phyloP scores from a whole-genome alignment of 1,284 basidiomycete genomes.

The Cerrena zonata region DNA sequence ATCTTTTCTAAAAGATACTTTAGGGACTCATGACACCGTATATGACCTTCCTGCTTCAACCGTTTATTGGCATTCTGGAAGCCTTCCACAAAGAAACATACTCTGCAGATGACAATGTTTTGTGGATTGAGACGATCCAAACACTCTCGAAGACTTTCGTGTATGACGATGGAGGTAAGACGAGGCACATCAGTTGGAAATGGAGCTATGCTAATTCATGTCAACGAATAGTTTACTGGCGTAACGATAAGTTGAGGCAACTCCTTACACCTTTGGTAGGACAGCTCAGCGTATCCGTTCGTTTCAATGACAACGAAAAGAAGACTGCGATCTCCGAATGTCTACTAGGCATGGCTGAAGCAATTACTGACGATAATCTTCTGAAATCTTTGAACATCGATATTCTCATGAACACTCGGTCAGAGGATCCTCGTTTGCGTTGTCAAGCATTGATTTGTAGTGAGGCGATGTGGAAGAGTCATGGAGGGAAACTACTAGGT shows the following conservation, averaged over 20 bases:
- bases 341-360: slow-evolving; percentile 50
- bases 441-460: slow-evolving; percentile 68
- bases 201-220: not conserved
- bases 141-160: slow-evolving; percentile 68
- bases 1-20: slow-evolving; percentile 1
- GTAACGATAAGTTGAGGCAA: slow-evolving; percentile 69
- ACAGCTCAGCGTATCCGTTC: slow-evolving; percentile 57
- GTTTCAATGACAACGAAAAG: slow-evolving; percentile 32
- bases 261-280: slow-evolving; percentile 54
- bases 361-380: slow-evolving; percentile 53
- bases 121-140: slow-evolving; percentile 67
- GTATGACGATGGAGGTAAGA: slow-evolving; percentile 77
- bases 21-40: slow-evolving; percentile 88
- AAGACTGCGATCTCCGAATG: slow-evolving; percentile 42
- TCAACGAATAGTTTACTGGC: slow-evolving; percentile 71
- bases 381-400: slow-evolving; percentile 79
- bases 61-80: slow-evolving; percentile 63
- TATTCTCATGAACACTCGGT: slow-evolving; percentile 83
- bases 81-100: slow-evolving; percentile 34
- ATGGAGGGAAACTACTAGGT: slow-evolving; percentile 71
- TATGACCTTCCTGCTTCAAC: slow-evolving; percentile 70
- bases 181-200: not conserved
- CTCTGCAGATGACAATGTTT: slow-evolving; percentile 24
- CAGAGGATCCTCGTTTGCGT: slow-evolving; percentile 65
- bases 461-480: slow-evolving; percentile 72